phyloP scores from a whole-genome alignment of 495 filamentous ascomycete genomes.

The Aspergillus campestris region DNA sequence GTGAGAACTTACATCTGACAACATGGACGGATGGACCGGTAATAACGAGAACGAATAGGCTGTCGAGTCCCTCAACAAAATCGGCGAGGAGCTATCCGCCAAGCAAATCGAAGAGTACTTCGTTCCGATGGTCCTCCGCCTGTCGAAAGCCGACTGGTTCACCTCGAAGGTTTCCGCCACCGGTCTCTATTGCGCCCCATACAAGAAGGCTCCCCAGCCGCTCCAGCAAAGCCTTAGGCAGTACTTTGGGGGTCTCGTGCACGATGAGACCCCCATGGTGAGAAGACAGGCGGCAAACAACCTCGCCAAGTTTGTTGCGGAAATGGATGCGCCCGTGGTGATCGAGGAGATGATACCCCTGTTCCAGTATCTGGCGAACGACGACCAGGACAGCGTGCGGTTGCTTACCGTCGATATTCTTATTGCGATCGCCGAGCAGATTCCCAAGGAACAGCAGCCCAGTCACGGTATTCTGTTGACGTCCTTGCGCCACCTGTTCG shows the following conservation, averaged over 20 bases:
- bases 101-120: conserved; percentile 94
- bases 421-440: conserved; percentile 91
- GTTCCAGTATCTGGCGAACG: conserved; percentile 89
- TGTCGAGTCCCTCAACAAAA: conserved; percentile 98
- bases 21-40: too few species aligned
- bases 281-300: conserved; percentile 93
- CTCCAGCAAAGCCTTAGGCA: conserved; percentile 83
- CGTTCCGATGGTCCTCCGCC: conserved; percentile 85
- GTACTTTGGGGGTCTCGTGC: conserved; percentile 84
- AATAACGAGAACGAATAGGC: conserved; percentile 46
- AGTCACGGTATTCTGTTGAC: conserved; percentile 90
- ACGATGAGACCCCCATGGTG: conserved; percentile 99
- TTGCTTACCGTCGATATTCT: conserved; percentile 94
- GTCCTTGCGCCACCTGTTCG: conserved; percentile 83
- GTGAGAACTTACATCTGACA: conserved; percentile 33
- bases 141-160: conserved; percentile 99
- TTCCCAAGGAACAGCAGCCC: conserved; percentile 94
- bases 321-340: conserved; percentile 81
- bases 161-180: conserved; percentile 98
- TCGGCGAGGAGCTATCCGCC: conserved; percentile 81
- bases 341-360: conserved; percentile 98
- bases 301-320: conserved; percentile 93
- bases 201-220: conserved; percentile 74
- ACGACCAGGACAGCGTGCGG: conserved; percentile 96
- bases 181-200: conserved; percentile 86